Conservation (phyloP, 257 asterid genomes). For the Nemophila menziesii region DNA sequence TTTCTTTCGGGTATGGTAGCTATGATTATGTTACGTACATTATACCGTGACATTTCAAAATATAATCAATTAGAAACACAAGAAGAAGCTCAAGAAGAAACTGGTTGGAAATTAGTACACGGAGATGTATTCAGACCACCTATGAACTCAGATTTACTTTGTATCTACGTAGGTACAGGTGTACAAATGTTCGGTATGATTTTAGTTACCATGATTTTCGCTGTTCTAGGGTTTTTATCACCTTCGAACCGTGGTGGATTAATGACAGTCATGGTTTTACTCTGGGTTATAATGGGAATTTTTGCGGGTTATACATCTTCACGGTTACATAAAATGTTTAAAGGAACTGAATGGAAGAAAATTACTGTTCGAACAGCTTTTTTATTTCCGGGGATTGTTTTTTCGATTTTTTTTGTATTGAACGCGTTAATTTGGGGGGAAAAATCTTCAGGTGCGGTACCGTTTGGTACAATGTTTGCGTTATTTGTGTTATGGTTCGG, state of each 20-base stretch:
- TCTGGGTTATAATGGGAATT: conserved; percentile 61
- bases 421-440: conserved; percentile 63
- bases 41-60: conserved; percentile 43
- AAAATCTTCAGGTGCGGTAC: conserved; percentile 53
- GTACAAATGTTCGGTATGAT: conserved; percentile 53
- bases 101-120: conserved; percentile 66
- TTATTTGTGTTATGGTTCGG: conserved; percentile 60
- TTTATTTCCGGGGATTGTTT: conserved; percentile 49
- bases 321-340: conserved; percentile 58
- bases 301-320: conserved; percentile 57
- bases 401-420: conserved; percentile 38
- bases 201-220: conserved; percentile 50
- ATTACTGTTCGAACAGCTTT: conserved; percentile 50
- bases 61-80: conserved; percentile 54
- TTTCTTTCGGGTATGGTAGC: conserved; percentile 64
- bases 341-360: conserved; percentile 54
- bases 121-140: conserved; percentile 62
- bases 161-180: conserved; percentile 50
- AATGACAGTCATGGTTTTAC: conserved; percentile 55
- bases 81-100: conserved; percentile 66
- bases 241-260: conserved; percentile 59
- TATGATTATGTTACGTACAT: conserved; percentile 59
- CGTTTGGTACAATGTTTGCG: conserved; percentile 58
- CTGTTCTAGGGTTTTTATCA: conserved; percentile 47
- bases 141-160: conserved; percentile 39